phyloP scores from a whole-genome alignment of 768 basidiomycete genomes.

The Holtermanniella nyarrowii region DNA sequence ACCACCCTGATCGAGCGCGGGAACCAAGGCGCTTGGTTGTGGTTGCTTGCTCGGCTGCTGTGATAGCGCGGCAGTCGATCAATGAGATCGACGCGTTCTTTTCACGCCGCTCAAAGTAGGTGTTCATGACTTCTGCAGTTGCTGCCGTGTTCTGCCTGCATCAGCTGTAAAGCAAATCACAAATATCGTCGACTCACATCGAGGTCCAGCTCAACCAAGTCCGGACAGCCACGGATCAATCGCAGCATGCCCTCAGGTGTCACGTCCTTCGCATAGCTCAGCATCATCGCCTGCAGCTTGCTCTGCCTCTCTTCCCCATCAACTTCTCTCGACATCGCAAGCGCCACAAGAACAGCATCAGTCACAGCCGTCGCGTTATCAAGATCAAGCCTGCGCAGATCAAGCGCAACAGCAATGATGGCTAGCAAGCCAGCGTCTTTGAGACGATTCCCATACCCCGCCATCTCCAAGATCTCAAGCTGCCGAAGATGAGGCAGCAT shows the following conservation, averaged over 20 bases:
- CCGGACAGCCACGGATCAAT: constrained; percentile 7
- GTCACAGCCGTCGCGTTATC: constrained; percentile 69
- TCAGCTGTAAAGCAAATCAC: constrained; percentile 56
- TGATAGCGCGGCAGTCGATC: constrained; percentile 22
- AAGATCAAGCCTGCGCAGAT: constrained; percentile 67
- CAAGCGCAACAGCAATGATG: constrained; percentile 58
- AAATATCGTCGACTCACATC: constrained; percentile 61
- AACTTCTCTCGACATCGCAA: constrained; percentile 52
- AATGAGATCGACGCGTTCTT: constrained; percentile 9
- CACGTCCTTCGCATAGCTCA: neutral
- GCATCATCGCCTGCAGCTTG: neutral
- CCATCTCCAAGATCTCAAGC: constrained; percentile 69
- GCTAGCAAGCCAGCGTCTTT: constrained; percentile 63
- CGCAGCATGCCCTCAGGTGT: constrained; percentile 4
- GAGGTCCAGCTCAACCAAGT: constrained; percentile 17
- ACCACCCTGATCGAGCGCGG: neutral
- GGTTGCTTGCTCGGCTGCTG: constrained; percentile 2
- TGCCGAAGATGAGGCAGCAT: constrained; percentile 59
- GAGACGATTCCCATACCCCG: constrained; percentile 59
- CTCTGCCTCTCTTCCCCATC: neutral
- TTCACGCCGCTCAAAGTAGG: constrained; percentile 50
- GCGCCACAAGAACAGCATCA: constrained; percentile 56
- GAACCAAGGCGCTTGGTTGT: neutral
- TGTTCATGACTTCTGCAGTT: constrained; percentile 57
- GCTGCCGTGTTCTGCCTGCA: constrained; percentile 56